phyloP scores from a whole-genome alignment of 768 basidiomycete species.

The Phallus indusiatus region DNA sequence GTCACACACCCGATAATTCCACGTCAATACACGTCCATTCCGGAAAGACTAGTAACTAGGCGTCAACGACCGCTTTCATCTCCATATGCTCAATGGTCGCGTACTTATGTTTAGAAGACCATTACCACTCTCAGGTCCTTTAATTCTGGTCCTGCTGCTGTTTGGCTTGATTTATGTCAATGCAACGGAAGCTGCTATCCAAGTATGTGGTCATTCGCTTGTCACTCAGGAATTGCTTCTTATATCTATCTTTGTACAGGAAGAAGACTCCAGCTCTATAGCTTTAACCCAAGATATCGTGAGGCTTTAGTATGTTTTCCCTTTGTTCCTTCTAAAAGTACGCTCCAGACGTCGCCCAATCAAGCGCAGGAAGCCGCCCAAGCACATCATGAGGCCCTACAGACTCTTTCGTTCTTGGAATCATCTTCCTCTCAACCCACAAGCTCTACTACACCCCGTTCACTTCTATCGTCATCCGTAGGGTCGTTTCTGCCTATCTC shows the following conservation, averaged over 20 bases:
- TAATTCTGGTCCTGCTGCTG: not conserved
- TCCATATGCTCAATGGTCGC: not conserved
- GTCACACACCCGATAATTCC: not conserved
- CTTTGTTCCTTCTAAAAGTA: not conserved
- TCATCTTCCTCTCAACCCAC: constrained; percentile 46
- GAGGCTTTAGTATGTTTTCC: not conserved
- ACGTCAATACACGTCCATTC: not conserved
- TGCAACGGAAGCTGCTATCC: not conserved
- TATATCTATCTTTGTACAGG: too few relatives aligned
- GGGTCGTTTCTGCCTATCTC: constrained; percentile 59
- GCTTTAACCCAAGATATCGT: not conserved
- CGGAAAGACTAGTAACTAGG: not conserved
- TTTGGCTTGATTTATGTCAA: not conserved
- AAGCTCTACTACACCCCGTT: constrained; percentile 28
- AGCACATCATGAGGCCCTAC: constrained; percentile 68
- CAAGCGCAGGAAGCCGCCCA: constrained; percentile 40
- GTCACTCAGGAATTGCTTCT: too few relatives aligned
- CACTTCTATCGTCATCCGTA: constrained; percentile 40
- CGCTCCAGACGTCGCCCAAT: not conserved
- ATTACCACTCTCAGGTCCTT: not conserved
- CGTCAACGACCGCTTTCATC: not conserved
- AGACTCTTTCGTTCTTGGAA: constrained; percentile 58
- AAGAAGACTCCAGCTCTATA: not conserved
- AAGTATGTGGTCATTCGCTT: not conserved
- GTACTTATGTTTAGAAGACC: not conserved